phyloP scores from a whole-genome alignment of 345 rosid genomes.

The Eucalyptus tenuipes region DNA sequence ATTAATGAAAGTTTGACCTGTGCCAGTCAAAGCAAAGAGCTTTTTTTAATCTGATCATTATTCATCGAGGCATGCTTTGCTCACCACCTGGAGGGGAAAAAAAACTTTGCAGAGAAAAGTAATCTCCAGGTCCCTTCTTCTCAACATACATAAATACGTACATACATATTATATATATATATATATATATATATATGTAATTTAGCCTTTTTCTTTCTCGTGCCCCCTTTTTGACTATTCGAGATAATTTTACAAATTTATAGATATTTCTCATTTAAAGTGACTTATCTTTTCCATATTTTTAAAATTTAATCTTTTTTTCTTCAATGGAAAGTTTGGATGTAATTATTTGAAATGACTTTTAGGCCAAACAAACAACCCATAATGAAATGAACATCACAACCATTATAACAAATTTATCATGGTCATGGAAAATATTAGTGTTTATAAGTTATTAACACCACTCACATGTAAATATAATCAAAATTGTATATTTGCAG shows the following conservation, averaged over 20 bases:
- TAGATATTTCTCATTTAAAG: neutral
- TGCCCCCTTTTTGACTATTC: neutral
- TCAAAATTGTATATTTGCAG: neutral
- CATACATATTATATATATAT: too few species aligned
- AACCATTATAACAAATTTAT: neutral
- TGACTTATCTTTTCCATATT: neutral
- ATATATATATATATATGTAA: neutral
- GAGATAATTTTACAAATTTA: neutral
- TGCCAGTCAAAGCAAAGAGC: neutral
- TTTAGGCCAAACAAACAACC: neutral
- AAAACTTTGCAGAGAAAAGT: neutral
- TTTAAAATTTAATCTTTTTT: neutral
- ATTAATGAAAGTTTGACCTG: neutral
- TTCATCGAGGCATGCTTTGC: slow-evolving; percentile 10
- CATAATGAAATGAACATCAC: neutral
- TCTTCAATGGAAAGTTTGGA: neutral
- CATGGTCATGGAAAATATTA: neutral
- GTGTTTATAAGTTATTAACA: neutral
- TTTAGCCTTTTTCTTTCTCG: neutral
- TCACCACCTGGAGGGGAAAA: slow-evolving; percentile 5
- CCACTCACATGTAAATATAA: neutral
- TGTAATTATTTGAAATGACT: neutral
- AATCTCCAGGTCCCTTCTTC: neutral
- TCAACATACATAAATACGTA: neutral
- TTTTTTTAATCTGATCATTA: neutral